phyloP scores from a whole-genome alignment of 352 stramenopile species.

The Phytophthora rubi region DNA sequence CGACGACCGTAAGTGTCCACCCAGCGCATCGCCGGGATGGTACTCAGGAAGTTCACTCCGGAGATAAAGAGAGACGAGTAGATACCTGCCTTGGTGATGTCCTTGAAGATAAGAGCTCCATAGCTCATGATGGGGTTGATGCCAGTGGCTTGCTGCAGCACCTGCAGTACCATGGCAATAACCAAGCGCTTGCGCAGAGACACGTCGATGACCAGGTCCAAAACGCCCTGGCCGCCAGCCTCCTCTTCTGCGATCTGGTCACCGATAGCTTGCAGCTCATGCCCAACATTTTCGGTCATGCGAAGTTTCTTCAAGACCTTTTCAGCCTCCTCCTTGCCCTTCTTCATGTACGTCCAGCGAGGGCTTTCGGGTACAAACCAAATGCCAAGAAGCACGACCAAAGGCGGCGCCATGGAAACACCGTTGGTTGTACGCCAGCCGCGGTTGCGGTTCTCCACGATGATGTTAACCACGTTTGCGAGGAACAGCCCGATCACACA shows the following conservation, averaged over 20 bases:
- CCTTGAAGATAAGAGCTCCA: slow-evolving; percentile 51
- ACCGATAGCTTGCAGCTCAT: slow-evolving; percentile 45
- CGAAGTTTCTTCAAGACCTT: slow-evolving; percentile 41
- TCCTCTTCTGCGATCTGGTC: slow-evolving; percentile 44
- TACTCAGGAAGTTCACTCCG: slow-evolving; percentile 39
- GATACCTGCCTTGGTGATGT: slow-evolving; percentile 36
- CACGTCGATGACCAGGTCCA: slow-evolving; percentile 35
- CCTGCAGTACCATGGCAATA: slow-evolving; percentile 40
- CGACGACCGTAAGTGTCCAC: slow-evolving; percentile 43
- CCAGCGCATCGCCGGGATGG: slow-evolving; percentile 48
- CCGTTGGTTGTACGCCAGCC: slow-evolving; percentile 48
- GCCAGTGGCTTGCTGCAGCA: slow-evolving; percentile 44
- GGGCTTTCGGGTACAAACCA: slow-evolving; percentile 49
- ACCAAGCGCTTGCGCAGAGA: slow-evolving; percentile 34
- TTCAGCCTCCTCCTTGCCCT: slow-evolving; percentile 37
- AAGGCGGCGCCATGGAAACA: slow-evolving; percentile 36
- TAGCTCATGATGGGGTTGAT: slow-evolving; percentile 49
- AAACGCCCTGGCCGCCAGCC: slow-evolving; percentile 16
- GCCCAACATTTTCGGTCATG: slow-evolving; percentile 37
- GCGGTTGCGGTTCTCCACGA: slow-evolving; percentile 34
- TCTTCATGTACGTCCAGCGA: slow-evolving; percentile 50
- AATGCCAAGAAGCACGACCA: slow-evolving; percentile 47
- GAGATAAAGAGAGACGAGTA: slow-evolving; percentile 42
- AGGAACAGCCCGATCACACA: slow-evolving; percentile 43
- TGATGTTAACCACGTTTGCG: slow-evolving; percentile 46